phyloP scores from a whole-genome alignment of 1,139 yeast genomes.

The Blastobotrys arbuscula region DNA sequence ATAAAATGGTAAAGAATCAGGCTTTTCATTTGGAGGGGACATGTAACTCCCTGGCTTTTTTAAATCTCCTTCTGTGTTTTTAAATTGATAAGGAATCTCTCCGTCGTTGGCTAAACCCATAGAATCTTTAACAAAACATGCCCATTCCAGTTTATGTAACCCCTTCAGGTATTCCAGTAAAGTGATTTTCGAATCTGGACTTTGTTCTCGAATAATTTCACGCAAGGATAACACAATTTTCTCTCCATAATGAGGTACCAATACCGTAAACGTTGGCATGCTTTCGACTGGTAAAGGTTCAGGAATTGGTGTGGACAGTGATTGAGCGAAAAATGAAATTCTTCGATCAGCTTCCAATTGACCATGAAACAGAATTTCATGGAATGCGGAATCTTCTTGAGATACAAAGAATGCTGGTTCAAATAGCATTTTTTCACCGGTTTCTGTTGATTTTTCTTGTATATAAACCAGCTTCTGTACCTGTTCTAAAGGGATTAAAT shows the following conservation, averaged over 20 bases:
- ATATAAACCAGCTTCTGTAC: conserved; percentile 49
- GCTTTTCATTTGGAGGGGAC: conserved; percentile 15
- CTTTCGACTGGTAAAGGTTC: conserved; percentile 65
- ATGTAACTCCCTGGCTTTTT: neutral
- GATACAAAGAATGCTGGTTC: conserved; percentile 67
- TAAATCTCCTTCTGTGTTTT: conserved; percentile 6
- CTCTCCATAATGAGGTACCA: conserved; percentile 82
- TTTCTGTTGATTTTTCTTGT: conserved; percentile 39
- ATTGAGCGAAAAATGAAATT: conserved; percentile 82
- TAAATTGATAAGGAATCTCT: conserved; percentile 15
- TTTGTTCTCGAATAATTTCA: conserved; percentile 63
- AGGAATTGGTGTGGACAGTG: conserved; percentile 69
- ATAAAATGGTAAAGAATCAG: conserved; percentile 56
- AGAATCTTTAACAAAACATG: conserved; percentile 57
- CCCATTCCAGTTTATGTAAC: conserved; percentile 71
- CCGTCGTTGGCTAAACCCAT: conserved; percentile 19
- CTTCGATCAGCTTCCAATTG: conserved; percentile 77
- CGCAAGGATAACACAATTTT: conserved; percentile 58
- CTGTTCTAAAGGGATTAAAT: conserved; percentile 67
- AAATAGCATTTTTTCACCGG: conserved; percentile 26
- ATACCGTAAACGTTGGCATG: conserved; percentile 80
- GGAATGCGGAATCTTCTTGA: conserved; percentile 57
- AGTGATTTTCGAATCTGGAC: conserved; percentile 54
- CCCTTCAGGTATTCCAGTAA: conserved; percentile 68
- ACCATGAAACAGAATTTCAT: conserved; percentile 41